A percentile compares a stretch with the other conserved stretches of the same genome.
Conservation (phyloP, 495 filamentous ascomycete species). For the Barbatosphaeria neglecta region DNA sequence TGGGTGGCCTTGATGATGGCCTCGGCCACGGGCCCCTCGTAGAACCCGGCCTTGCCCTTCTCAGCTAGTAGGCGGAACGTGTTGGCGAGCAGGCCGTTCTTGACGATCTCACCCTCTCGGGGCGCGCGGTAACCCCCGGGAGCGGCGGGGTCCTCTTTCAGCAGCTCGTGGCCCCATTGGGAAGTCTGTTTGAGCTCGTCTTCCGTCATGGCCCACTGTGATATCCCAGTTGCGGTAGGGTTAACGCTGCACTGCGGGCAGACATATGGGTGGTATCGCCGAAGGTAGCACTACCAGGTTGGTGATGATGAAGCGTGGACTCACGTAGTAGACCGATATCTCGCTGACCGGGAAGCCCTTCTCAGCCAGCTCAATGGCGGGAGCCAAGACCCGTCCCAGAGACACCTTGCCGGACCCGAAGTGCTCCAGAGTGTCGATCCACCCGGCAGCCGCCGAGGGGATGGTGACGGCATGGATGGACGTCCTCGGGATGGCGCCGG, state of each 20-base stretch:
- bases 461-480: conserved; percentile 60
- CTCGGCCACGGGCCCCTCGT: conserved; percentile 61
- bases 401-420: conserved; percentile 69
- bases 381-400: conserved; percentile 56
- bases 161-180: conserved; percentile 59
- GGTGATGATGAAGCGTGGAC: not conserved
- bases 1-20: conserved; percentile 57
- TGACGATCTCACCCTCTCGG: conserved; percentile 59
- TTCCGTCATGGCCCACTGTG: conserved; percentile 59
- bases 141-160: conserved; percentile 49
- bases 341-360: conserved; percentile 72
- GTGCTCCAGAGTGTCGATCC: conserved; percentile 68
- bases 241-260: not conserved
- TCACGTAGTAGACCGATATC: conserved; percentile 48
- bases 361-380: conserved; percentile 66
- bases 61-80: conserved; percentile 59
- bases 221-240: not conserved
- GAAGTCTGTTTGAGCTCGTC: conserved; percentile 36
- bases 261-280: no score
- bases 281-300: no score
- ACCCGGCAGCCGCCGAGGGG: conserved; percentile 72
- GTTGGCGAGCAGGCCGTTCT: conserved; percentile 56
- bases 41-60: conserved; percentile 69
- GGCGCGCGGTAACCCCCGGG: conserved; percentile 49
- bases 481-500: conserved; percentile 47